A percentile compares a stretch with the other conserved stretches of the same genome.
Conservation (phyloP, 805 yeast species). For the Wickerhamia fluorescens region DNA sequence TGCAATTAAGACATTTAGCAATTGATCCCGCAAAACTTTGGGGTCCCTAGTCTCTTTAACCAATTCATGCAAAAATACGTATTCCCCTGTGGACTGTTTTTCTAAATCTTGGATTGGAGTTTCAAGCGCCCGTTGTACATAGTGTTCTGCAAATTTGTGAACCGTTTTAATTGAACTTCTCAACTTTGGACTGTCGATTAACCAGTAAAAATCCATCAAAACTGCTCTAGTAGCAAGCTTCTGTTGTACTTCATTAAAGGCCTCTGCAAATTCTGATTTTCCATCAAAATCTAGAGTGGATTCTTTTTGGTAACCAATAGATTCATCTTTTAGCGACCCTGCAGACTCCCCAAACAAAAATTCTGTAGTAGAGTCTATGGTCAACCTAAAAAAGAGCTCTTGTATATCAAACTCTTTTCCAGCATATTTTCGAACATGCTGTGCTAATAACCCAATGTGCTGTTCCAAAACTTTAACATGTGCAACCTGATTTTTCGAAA, state of each 20-base stretch:
- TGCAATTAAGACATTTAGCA: constrained; percentile 44
- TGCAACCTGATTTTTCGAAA: constrained; percentile 20
- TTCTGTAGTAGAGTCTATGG: constrained; percentile 36
- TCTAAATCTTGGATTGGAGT: constrained; percentile 25
- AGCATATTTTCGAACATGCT: constrained; percentile 9
- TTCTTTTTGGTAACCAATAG: constrained; percentile 10
- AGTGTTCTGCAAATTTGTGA: constrained; percentile 29
- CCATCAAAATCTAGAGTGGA: constrained; percentile 18
- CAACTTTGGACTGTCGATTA: constrained; percentile 13
- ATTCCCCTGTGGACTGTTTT: constrained; percentile 27
- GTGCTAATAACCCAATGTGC: constrained; percentile 11
- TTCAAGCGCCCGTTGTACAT: constrained; percentile 31
- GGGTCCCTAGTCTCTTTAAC: constrained; percentile 44
- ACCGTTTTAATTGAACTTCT: constrained; percentile 14
- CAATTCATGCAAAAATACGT: constrained; percentile 42
- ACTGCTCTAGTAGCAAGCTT: constrained; percentile 20
- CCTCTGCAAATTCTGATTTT: constrained; percentile 25
- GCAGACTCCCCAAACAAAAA: constrained; percentile 35
- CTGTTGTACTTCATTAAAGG: constrained; percentile 28
- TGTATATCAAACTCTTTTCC: constrained; percentile 26
- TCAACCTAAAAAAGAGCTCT: constrained; percentile 25
- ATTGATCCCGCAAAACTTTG: constrained; percentile 41
- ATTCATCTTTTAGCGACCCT: constrained; percentile 9
- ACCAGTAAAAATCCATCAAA: constrained; percentile 11
- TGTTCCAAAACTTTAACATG: constrained; percentile 20